Evolutionary conservation across 371 early-diverging fungal species (phyloP), one percentile per base, ranked within the genome.

Genomic region (Mortierella sp.): DNA sequence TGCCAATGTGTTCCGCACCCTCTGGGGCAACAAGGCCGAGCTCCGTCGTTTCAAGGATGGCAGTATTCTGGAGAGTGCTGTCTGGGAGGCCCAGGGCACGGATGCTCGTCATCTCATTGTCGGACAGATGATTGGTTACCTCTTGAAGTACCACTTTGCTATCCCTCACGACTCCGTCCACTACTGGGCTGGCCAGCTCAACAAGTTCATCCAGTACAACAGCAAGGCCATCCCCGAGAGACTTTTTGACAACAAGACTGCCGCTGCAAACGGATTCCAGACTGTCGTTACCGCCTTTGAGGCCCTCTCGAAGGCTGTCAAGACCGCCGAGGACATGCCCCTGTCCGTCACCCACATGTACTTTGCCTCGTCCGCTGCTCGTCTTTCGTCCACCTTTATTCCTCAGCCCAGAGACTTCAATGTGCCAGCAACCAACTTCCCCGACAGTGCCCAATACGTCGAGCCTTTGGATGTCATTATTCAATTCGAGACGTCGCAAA

Each of bases 41-140:
- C 81, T 96, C 26, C 92, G 98, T 74, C 94, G 97, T 21, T 98
- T 97, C 91, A 93, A 96, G 79, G 96, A 98, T 81, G 97, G 97
- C 46, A 92, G 93, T 64, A 96, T 97, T 84, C 72, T 92, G 8
- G 95, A 96, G 82, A 92, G 93, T 89, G 97, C 96, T 21, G 95
- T 97, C 0, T 97, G 95, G 94, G 90, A 94, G 76, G 87, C 89
- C 10, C 82, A 83, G 69, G 94, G 95, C n/a, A 91, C 92, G 24
- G 93, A 96, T 71, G 91, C 91, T 46, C 92, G 96, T 14, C 90
- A 93, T n/a, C 77, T 93, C 73, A 95, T 98, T 81, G 93, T 98
- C 21, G 92, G 93, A 31, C 92, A 93, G 75, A 97, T 97, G 93
- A 93, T 95, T 1, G 87, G 89, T 0, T 94, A 95, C 80, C 88